phyloP scores from a whole-genome alignment of 306 rosid genomes.

The Elaeagnus macrophylla region DNA sequence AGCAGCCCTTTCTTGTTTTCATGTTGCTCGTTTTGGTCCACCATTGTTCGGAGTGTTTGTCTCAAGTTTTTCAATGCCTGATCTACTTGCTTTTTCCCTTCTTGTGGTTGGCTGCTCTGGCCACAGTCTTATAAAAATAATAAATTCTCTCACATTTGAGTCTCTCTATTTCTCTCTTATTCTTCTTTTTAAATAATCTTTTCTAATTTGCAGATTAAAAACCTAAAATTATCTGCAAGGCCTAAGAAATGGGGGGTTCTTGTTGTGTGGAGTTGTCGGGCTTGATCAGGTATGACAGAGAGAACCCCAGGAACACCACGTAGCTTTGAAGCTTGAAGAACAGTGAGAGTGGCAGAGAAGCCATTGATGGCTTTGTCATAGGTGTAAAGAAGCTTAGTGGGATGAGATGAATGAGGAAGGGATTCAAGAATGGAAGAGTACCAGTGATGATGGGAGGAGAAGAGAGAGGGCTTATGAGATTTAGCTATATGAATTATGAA shows the following conservation, averaged over 20 bases:
- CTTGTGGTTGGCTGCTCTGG: too few relatives aligned
- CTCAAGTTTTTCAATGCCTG: too few relatives aligned
- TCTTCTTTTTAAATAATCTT: too few relatives aligned
- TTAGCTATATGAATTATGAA: constrained; percentile 68
- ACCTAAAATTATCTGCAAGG: constrained; percentile 45
- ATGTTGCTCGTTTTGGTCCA: too few relatives aligned
- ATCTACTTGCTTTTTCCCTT: too few relatives aligned
- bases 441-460: constrained; percentile 52
- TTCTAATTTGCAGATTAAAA: too few relatives aligned
- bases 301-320: constrained; percentile 29
- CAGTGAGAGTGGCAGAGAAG: constrained; percentile 54
- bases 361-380: constrained; percentile 50
- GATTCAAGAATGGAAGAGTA: constrained; percentile 55
- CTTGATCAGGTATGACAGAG: constrained; percentile 54
- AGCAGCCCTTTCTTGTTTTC: too few relatives aligned
- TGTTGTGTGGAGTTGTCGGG: constrained; percentile 73
- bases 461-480: constrained; percentile 42
- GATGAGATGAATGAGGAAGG: constrained; percentile 55
- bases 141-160: too few relatives aligned
- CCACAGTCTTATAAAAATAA: too few relatives aligned
- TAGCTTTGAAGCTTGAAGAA: constrained; percentile 40
- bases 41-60: too few relatives aligned
- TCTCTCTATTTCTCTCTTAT: too few relatives aligned
- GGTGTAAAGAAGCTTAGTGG: constrained; percentile 52
- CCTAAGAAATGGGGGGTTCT: constrained; percentile 58